Evolutionary conservation across 169 alveolate species (phyloP).

Genomic region (Eimeria acervulina): DNA sequence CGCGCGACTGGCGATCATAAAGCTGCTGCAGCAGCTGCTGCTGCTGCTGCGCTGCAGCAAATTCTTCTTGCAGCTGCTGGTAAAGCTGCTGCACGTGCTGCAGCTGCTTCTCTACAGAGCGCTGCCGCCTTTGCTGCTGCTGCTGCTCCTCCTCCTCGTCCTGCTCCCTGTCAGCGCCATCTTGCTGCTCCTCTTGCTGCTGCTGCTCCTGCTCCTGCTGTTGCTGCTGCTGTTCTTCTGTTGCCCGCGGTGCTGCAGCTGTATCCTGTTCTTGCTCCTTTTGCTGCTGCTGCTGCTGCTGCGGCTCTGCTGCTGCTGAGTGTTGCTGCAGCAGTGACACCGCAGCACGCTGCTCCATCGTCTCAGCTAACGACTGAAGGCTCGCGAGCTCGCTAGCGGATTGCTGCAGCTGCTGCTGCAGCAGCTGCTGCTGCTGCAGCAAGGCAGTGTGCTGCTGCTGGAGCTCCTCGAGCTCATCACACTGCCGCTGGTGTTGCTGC

Average conservation of each 20-base stretch:
- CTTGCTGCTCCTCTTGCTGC: constrained; percentile 51
- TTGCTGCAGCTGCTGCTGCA: constrained; percentile 64
- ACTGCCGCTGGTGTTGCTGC: constrained; percentile 48
- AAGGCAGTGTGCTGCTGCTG: constrained; percentile 12
- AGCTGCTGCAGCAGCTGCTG: constrained; percentile 78
- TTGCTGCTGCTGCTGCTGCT: constrained; percentile 41
- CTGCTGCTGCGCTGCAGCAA: constrained; percentile 72
- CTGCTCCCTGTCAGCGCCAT: neutral
- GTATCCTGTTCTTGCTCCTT: neutral
- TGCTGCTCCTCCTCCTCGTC: neutral
- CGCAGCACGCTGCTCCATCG: constrained; percentile 25
- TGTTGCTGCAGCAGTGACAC: constrained; percentile 41
- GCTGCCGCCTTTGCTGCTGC: constrained; percentile 22
- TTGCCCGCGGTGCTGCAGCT: neutral
- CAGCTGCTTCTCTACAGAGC: constrained; percentile 31
- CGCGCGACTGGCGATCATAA: constrained; percentile 36
- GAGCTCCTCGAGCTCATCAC: constrained; percentile 13
- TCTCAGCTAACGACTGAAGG: constrained; percentile 26
- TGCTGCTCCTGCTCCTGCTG: constrained; percentile 31
- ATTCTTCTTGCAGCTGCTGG: constrained; percentile 39
- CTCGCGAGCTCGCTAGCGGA: constrained; percentile 24
- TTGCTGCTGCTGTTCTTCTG: neutral
- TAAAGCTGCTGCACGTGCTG: constrained; percentile 48
- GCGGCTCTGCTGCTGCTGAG: neutral
- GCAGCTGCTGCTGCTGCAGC: constrained; percentile 44